Base-by-base conservation (phyloP, 2,329 filamentous ascomycete genomes). In the Colletotrichum lentis region DNA sequence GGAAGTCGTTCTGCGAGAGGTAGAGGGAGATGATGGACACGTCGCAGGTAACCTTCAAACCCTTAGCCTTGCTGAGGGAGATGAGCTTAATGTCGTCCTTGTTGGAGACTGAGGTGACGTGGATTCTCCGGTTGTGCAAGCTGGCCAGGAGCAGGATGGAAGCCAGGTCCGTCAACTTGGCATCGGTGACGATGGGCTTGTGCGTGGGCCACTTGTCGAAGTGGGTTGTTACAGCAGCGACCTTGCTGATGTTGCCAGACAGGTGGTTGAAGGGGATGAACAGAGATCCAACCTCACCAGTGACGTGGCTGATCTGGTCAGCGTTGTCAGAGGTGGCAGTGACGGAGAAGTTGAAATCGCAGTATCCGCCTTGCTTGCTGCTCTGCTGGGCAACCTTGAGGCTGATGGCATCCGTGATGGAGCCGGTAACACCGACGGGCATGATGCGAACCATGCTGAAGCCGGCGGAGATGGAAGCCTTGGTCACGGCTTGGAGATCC, bases 231-330 rank as follows among this genome's bases (percentile, higher is more conserved):
- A 94, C 90, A 11, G 91, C 88, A 22, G 91, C 90, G 53, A 94
- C 91, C 82, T 93, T 93, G 85, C 88, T 93, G 77, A 94, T 93
- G 78, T 94, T 94, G 73, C 91, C 91, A 68, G 90, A 91, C 31
- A 94, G 82, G 77, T 92, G 87, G 79, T 94, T 93, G 84, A 94
- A 94, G 16, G 91, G 91, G 70, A 94, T 91, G 81, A 93, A 94
- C 50, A 94, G 83, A 22, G 91, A 93, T 35, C 91, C 92, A 64
- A 94, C 91, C 72, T 94, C 91, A 56, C 86, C 83, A 20, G 89
- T 88, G 64, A 94, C 85, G 71, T 90, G 85, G 74, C 88, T 90
- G 75, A 94, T 90, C 79, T 93, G 90, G 72, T 91, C 87, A 18
- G 90, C 86, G 76, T 94, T 94, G 71, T 84, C 84, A 10, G 89